Base-by-base conservation (phyloP, 208 protist species). In the Trypanosoma caninum region DNA sequence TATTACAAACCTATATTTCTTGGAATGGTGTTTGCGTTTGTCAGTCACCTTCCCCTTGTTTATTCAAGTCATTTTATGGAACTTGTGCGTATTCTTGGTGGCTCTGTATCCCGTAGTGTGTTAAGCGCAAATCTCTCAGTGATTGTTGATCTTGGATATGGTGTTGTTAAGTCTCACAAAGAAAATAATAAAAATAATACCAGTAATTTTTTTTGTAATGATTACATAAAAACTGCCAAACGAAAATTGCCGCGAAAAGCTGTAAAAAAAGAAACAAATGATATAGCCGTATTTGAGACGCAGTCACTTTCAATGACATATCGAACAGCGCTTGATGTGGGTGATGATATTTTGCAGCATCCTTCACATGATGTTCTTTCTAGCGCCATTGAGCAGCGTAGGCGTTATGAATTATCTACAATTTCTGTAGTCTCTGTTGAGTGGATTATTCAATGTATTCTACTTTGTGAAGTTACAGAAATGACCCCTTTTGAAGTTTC, bases 381-480 rank as follows among this genome's bases (percentile, higher is more conserved):
- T 6, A 11, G 23, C 27, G 42, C 51, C 6, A 23, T 61, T n/a
- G 30, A 52, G 18, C 11, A 60, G 41, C 45, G 59, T 20, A 2
- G 23, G 16, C 8, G 58, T 14, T 22, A 16, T 34, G 46, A 44
- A 20, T 18, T 35, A 11, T n/a, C 44, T 16, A 25, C 44, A 11
- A 34, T 65, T 6, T 74, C 75, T 13, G 62, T 84, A 31, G 68
- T 89, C 10, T 74, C 73, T 13, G 65, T 82, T 16, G 63, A 76
- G 31, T 91, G 80, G 81, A 60, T 91, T 41, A 54, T 88, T 58
- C 72, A 87, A 41, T 80, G 72, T 33, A 77, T 91, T 46, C 45
- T 91, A 6, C 60, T 65, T 22, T 65, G 81, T 2, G 47, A 73
- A 23, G 57, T 56, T 16, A 65, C 65, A 2, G 69, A 78, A 7